Base-by-base conservation (phyloP, 495 filamentous ascomycete genomes). In the Parmelia sp. region DNA sequence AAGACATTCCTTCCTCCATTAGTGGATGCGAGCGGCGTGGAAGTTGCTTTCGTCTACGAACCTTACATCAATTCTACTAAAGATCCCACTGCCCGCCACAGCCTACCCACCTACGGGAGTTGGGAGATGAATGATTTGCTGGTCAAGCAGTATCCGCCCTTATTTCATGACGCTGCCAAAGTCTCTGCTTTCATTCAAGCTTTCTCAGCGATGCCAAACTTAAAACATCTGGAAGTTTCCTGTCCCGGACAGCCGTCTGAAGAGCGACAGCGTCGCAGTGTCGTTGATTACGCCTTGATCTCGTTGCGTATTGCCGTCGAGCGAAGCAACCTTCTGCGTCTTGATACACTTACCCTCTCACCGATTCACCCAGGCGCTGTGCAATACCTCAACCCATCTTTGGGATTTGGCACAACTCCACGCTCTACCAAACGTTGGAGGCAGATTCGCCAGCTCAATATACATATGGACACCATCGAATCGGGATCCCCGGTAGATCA, bases 101-200 rank as follows among this genome's bases (percentile, higher is more conserved):
- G 75, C 73, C 66, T 73, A 75, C 84, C 84, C 51, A 90, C 86
- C 70, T 92, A 91, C 70, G 87, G 83, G 45, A 78, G 77, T 69
- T 84, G 70, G 83, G 85, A 79, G 62, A 79, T 82, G 73, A 82
- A 78, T 56, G 87, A 90, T 70, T 75, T 92, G 56, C 80, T 92
- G 44, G 86, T 89, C 42, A 82, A 88, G 69, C 90, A 92, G 72
- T 92, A 91, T 69, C 86, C 88, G 42, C 87, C 90, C 10, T 74
- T 92, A 10, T 94, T 92, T 76, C 90, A 92, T 69, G 86, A 89
- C 7, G 89, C 90, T n/a, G 90, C 88, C 57, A 90, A 94, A 69
- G 84, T 92, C 17, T 80, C 87, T 8, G 85, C 88, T 40, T 92
- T 92, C 76, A 84, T 91, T 35, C 79, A 80, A 59, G 87, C 88